These are phyloP conservation scores for Podospora anserina DNA, from an alignment of 495 filamentous ascomycete species.

Conservation along the genomic window DNA sequence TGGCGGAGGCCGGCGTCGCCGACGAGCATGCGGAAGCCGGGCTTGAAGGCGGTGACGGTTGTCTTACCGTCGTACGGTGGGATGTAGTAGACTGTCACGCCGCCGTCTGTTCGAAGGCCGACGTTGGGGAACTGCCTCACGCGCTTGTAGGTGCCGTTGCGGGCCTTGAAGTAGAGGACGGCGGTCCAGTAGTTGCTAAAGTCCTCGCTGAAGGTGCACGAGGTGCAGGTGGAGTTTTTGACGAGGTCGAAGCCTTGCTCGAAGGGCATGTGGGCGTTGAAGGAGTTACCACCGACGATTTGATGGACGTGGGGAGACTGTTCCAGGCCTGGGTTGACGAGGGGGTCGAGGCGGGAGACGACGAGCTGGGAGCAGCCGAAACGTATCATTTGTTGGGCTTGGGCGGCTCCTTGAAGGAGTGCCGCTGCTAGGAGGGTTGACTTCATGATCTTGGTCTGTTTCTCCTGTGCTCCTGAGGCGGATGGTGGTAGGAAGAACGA, in stretches of 20 bases:
- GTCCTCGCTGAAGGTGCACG: conserved; percentile 42
- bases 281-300: conserved; percentile 43
- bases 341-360: conserved; percentile 40
- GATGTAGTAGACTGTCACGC: conserved; percentile 51
- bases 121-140: conserved; percentile 44
- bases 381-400: conserved; percentile 38
- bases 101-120: conserved; percentile 40
- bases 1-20: conserved; percentile 34
- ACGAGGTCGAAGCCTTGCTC: conserved; percentile 32
- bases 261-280: conserved; percentile 40
- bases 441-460: conserved; percentile 35
- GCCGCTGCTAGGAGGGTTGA: conserved; percentile 34
- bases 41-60: conserved; percentile 46
- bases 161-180: conserved; percentile 44
- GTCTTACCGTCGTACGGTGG: conserved; percentile 42
- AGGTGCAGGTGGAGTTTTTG: conserved; percentile 39
- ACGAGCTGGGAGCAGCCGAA: conserved; percentile 44
- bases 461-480: not conserved
- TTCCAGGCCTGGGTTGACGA: conserved; percentile 39
- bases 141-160: conserved; percentile 44
- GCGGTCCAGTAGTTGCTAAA: conserved; percentile 50
- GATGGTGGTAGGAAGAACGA: not conserved
- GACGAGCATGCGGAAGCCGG: conserved; percentile 43
- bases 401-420: conserved; percentile 39
- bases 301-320: conserved; percentile 42